Base-by-base conservation (phyloP, 768 basidiomycete genomes). In the Hypholoma fasciculare region DNA sequence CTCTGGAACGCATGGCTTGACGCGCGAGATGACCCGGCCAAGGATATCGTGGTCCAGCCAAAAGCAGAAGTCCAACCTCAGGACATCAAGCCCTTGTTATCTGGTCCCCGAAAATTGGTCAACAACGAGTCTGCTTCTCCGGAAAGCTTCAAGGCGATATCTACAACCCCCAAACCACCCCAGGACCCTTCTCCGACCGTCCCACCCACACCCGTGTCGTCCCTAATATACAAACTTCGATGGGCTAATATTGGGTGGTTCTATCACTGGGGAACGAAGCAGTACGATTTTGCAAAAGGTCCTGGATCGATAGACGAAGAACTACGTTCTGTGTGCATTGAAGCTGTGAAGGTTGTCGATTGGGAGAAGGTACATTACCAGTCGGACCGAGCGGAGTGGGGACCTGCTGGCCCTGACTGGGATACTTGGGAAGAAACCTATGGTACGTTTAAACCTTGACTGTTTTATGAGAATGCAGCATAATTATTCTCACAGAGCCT, bases 161-260 rank as follows among this genome's bases (percentile, higher is more conserved):
- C 79, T 0, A 70, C 77, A 8, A 76, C 80, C 1, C 82, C 87
- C 0, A 90, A 89, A 68, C 84, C 77, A 4, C 82, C 83, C 4
- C 79, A 83, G 3, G 74, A 82, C 3, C 91, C 95, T 8, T 92
- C 92, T 3, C 68, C 78, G 1, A 84, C 85, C 2, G 76, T 83
- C 3, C 77, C 72, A 11, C 79, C 88, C 1, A 69, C 76, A 7
- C 69, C 71, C 2, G 74, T 84, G 1, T 82, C 82, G 0, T 73
- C 81, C 26, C 81, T 98, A 13, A 64, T 96, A 14, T 78, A 77
- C 5, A 95, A 92, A 69, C 70, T 99, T 49, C 83, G 96, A 49
- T 99, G 96, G 96, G 90, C 94, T 1, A 98, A 96, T 65, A 89
- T 99, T 49, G 96, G 96, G 9, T 92, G 91, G 86, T 92, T 84